Percentiles rank a stretch among this genome's conserved stretches.
phyloP scores from a whole-genome alignment of 2,329 filamentous ascomycete species.

The Pestalotiopsis sp. region DNA sequence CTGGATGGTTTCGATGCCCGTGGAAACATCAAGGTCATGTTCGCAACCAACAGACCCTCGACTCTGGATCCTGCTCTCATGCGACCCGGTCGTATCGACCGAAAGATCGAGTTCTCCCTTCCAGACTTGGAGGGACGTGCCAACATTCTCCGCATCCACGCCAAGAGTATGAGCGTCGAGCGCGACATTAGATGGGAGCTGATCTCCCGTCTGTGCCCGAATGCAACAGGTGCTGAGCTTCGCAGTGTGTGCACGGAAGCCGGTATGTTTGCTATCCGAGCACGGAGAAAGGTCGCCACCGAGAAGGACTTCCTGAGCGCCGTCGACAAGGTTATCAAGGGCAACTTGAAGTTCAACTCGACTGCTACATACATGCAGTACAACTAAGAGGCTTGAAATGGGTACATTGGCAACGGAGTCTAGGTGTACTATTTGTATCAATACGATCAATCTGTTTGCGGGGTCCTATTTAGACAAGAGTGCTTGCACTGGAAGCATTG shows the following conservation, averaged over 20 bases:
- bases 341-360: conserved; percentile 98
- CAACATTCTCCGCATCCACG: conserved; percentile 97
- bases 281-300: conserved; percentile 92
- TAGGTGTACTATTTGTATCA: conserved; percentile 15
- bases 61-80: conserved; percentile 96
- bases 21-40: conserved; percentile 99
- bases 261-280: conserved; percentile 97
- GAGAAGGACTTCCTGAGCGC: conserved; percentile 99
- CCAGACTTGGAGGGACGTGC: conserved; percentile 96
- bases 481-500: conserved; percentile 10
- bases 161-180: conserved; percentile 99
- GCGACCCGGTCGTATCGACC: conserved; percentile 94
- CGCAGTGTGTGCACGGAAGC: conserved; percentile 97
- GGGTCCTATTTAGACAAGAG: conserved; percentile 3
- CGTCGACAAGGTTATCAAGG: conserved; percentile 99
- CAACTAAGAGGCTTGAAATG: conserved; percentile 64
- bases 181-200: conserved; percentile 98
- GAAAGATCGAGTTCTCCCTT: conserved; percentile 98
- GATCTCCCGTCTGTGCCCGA: conserved; percentile 94
- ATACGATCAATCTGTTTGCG: conserved; percentile 1
- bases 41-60: conserved; percentile 94
- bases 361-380: conserved; percentile 99
- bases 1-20: conserved; percentile 94
- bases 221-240: conserved; percentile 94
- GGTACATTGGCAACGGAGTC: conserved; percentile 7